A percentile compares a stretch with the other conserved stretches of the same genome.
phyloP scores from a whole-genome alignment of 805 yeast genomes.

The Ogataea chonburiensis region DNA sequence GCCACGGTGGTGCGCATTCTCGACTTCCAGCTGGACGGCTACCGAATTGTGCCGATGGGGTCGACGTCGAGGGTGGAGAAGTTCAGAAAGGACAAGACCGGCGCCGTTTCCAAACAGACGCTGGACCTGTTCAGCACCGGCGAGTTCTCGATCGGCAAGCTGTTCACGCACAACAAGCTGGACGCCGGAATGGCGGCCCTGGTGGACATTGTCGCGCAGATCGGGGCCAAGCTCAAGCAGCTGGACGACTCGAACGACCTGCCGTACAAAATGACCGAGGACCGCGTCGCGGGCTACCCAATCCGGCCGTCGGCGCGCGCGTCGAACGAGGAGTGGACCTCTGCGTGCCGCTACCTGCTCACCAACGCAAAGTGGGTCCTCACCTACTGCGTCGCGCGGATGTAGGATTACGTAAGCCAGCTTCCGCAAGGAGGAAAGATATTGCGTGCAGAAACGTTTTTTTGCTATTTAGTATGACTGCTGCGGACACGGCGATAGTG shows the following conservation, averaged over 20 bases:
- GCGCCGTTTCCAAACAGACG: constrained; percentile 30
- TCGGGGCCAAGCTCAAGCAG: constrained; percentile 44
- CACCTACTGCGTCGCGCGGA: constrained; percentile 57
- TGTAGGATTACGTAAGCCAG: background rate
- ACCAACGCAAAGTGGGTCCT: constrained; percentile 84
- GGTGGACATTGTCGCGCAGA: constrained; percentile 56
- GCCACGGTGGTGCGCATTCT: constrained; percentile 62
- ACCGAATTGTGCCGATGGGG: constrained; percentile 77
- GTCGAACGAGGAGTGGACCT: constrained; percentile 82
- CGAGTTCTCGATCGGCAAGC: constrained; percentile 67
- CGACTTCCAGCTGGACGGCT: constrained; percentile 53
- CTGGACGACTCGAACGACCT: constrained; percentile 57
- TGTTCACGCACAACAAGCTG: constrained; percentile 70
- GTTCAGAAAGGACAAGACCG: constrained; percentile 37
- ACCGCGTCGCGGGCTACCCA: constrained; percentile 72
- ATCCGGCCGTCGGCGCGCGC: constrained; percentile 64
- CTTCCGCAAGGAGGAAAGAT: constrained; percentile 9
- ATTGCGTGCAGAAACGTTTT: constrained; percentile 13
- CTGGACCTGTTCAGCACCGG: constrained; percentile 66
- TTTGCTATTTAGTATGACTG: constrained; percentile 14
- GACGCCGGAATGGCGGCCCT: constrained; percentile 82
- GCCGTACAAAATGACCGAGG: constrained; percentile 72
- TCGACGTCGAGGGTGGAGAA: constrained; percentile 77
- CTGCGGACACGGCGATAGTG: constrained; percentile 10
- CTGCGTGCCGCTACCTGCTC: constrained; percentile 77